Base-by-base conservation (phyloP, 148 eudicot species). In the Polygonum aviculare region DNA sequence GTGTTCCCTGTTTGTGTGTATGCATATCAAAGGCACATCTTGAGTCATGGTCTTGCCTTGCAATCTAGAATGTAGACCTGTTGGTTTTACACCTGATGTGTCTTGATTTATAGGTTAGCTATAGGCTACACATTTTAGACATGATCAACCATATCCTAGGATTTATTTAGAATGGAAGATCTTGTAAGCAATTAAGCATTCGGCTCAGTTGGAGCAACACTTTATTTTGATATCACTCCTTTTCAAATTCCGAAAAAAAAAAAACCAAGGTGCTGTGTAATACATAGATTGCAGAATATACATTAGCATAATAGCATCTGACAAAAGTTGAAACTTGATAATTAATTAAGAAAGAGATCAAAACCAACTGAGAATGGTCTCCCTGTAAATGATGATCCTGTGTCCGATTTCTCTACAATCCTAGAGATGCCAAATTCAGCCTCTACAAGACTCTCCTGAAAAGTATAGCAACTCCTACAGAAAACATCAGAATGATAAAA, bases 361-460 rank as follows among this genome's bases (percentile, higher is more conserved):
- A 36, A 67, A 67, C 41, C 44, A 67, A 67, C 44, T 14, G 72
- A 67, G 41, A 67, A 67, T 67, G 41, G 41, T 39, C 41, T 0
- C 44, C 72, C 45, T 67, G 72, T 36, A 67, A 15, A 67, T 31
- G 72, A 67, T 60, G 69, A 12, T 10, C 69, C 33, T 26, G 69
- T 60, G 69, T 60, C 69, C 31, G 69, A 22, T 60, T 60, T 60
- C 11, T 60, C 69, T 60, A 60, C 69, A 60, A 60, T 26, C 72
- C 72, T 67, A 67, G 45, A 67, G 44, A 67, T 63, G 70, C 39
- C 70, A 63, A 63, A 35, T 31, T 63, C 40, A 63, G 40, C 70
- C 70, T 63, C 70, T 63, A 63, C 70, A 63, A 63, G 70, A 33
- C 40, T 63, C 72, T 36, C 7, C 72, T 67, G 44, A 67, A 67